Percentiles rank a stretch among this genome's conserved stretches.
phyloP scores from a whole-genome alignment of 164 flowering plant genomes.

The Magnolia officinalis region DNA sequence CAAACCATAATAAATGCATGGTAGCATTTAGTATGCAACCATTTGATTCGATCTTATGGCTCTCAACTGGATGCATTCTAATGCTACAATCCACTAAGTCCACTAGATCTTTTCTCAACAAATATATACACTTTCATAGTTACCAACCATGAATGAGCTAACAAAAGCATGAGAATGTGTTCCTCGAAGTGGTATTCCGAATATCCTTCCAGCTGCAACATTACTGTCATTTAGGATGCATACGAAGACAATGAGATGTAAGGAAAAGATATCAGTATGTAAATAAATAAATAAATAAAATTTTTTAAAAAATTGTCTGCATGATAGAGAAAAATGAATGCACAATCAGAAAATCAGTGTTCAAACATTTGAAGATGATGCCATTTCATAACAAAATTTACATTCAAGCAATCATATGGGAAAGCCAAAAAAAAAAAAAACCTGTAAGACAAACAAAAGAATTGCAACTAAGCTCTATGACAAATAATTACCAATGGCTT shows the following conservation, averaged over 20 bases:
- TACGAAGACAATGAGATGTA: not conserved
- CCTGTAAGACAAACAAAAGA: too few relatives aligned
- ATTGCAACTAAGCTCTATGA: too few relatives aligned
- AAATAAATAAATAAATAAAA: too few relatives aligned
- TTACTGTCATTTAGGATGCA: conserved; percentile 46
- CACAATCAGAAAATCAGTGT: too few relatives aligned
- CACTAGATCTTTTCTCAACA: not conserved
- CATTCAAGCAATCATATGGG: too few relatives aligned
- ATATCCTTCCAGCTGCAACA: conserved; percentile 88
- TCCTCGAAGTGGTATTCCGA: conserved; percentile 97
- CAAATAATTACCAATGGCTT: too few relatives aligned
- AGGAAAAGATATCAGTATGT: not conserved
- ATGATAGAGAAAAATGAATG: too few relatives aligned
- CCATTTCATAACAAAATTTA: too few relatives aligned
- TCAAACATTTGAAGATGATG: too few relatives aligned
- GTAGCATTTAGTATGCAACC: not conserved
- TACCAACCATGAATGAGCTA: conserved; percentile 92
- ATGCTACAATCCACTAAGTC: not conserved
- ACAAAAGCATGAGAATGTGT: conserved; percentile 99
- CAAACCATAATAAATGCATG: not conserved
- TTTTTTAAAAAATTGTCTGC: too few relatives aligned
- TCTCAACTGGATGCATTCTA: not conserved
- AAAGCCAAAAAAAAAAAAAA: too few relatives aligned
- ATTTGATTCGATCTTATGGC: not conserved
- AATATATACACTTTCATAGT: not conserved